Evolutionary conservation across 192 early-diverging fungal species (phyloP), one percentile per base, ranked within the genome.

Genomic region (Mortierella antarctica): DNA sequence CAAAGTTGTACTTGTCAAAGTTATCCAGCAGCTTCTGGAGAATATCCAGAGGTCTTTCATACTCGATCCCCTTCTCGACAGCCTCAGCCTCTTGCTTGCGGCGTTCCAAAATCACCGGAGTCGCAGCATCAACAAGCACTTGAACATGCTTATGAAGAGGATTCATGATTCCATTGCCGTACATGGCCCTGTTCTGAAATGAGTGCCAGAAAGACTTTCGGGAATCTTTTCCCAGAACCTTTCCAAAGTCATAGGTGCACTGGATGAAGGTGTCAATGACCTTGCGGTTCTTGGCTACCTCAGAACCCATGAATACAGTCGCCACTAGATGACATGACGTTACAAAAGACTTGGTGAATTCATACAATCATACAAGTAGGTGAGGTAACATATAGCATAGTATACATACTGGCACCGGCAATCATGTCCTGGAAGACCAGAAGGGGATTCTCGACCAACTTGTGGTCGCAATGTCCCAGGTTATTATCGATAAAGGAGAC

Each of bases 21-120:
- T 69, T 70, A 20, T 85, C 82, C 5, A 86, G 59, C 2, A 83
- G n/a, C 7, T 46, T 54, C 50, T 86, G 82, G 42, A 86, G 51
- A 39, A 86, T 58, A 47, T 86, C 85, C 41, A 70, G 5, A 23
- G 77, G 77, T 4, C 65, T 64, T 5, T 61, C 60, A 11, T 63
- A 80, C 12, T 67, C 58, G 6, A 18, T 3, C 2, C 65, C 65
- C 0, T 61, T 66, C 5, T 61, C 77, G 23, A 15, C 7, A 0
- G 70, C 65, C 31, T 80, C 65, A 4, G 64, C n/a, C n/a, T 71
- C 70, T 5, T 52, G 47, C 2, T 65, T 57, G 45, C 77, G 77
- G 39, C 77, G 77, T 52, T 80, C 70, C 1, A 68, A 18, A 23
- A 80, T 56, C 2, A 72, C 62, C 1, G 77, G 77, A 2, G 64